These are phyloP conservation scores for Kwoniella sp. DNA, from an alignment of 768 basidiomycete species.

Conservation along the genomic window DNA sequence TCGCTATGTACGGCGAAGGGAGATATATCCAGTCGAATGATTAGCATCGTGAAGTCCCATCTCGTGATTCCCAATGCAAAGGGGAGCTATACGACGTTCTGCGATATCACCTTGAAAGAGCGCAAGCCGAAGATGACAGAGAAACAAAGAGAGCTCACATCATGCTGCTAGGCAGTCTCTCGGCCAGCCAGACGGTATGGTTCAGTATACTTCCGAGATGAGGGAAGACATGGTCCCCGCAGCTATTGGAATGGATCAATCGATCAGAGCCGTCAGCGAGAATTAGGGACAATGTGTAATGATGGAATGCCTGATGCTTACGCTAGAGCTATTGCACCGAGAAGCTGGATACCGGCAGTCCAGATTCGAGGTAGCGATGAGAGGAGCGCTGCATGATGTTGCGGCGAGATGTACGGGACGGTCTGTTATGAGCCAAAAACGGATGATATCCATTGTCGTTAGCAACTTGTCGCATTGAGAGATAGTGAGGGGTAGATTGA, in stretches of 20 bases:
- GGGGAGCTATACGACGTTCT: too few relatives aligned
- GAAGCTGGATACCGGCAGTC: slow-evolving; percentile 39
- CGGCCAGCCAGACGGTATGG: slow-evolving; percentile 50
- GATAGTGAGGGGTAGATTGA: not conserved
- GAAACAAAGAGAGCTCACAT: slow-evolving; percentile 26
- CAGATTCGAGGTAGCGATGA: slow-evolving; percentile 40
- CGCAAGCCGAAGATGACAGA: not conserved
- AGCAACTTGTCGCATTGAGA: too few relatives aligned
- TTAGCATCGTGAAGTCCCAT: too few relatives aligned
- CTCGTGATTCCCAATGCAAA: too few relatives aligned
- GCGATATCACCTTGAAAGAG: too few relatives aligned
- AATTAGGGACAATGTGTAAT: too few relatives aligned
- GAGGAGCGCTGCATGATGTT: slow-evolving; percentile 43
- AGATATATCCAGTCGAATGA: too few relatives aligned
- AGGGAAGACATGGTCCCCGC: slow-evolving; percentile 53
- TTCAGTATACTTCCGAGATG: slow-evolving; percentile 50
- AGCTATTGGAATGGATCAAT: slow-evolving; percentile 22
- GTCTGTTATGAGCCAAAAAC: slow-evolving; percentile 29
- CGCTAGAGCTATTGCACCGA: slow-evolving; percentile 32
- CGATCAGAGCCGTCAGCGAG: too few relatives aligned
- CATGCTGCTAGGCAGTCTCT: slow-evolving; percentile 31
- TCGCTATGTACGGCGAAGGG: slow-evolving; percentile 17
- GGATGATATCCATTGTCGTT: too few relatives aligned
- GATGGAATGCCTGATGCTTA: too few relatives aligned
- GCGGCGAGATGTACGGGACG: slow-evolving; percentile 42